phyloP scores from a whole-genome alignment of 306 rosid genomes.

The Prunus mira region DNA sequence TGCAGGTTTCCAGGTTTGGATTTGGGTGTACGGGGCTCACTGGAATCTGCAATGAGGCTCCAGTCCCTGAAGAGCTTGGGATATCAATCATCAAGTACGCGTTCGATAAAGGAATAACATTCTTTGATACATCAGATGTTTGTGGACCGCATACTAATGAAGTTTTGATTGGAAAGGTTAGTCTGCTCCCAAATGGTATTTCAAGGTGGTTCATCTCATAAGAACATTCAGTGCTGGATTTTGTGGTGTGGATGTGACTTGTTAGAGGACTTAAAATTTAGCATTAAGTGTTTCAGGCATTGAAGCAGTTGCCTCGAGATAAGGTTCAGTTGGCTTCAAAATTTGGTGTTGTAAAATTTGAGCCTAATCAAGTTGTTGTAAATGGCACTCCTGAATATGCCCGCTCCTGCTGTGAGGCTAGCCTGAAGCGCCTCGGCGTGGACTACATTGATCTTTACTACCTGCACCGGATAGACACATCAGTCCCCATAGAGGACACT shows the following conservation, averaged over 20 bases:
- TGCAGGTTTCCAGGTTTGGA: conserved; percentile 72
- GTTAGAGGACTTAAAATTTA: background rate
- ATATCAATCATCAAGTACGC: conserved; percentile 58
- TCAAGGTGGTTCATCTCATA: too few species aligned
- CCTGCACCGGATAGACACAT: conserved; percentile 73
- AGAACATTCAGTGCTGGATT: too few species aligned
- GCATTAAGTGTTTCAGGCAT: conserved; percentile 36
- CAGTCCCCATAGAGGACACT: conserved; percentile 78
- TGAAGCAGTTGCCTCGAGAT: conserved; percentile 67
- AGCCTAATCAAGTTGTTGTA: conserved; percentile 23
- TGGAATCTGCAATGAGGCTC: conserved; percentile 45
- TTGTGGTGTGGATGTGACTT: background rate
- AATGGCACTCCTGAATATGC: conserved; percentile 83
- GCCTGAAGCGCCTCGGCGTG: conserved; percentile 69
- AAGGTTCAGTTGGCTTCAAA: conserved; percentile 74
- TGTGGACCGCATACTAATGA: conserved; percentile 63
- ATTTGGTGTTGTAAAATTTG: conserved; percentile 56
- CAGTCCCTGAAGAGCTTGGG: conserved; percentile 54
- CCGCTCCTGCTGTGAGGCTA: conserved; percentile 69
- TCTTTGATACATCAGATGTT: conserved; percentile 63
- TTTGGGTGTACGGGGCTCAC: conserved; percentile 66
- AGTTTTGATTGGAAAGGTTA: conserved; percentile 70
- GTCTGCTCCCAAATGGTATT: background rate
- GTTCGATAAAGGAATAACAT: conserved; percentile 57
- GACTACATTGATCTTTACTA: conserved; percentile 82